Base-by-base conservation (phyloP, 306 rosid genomes). In the Cyclanthera cordifolia region DNA sequence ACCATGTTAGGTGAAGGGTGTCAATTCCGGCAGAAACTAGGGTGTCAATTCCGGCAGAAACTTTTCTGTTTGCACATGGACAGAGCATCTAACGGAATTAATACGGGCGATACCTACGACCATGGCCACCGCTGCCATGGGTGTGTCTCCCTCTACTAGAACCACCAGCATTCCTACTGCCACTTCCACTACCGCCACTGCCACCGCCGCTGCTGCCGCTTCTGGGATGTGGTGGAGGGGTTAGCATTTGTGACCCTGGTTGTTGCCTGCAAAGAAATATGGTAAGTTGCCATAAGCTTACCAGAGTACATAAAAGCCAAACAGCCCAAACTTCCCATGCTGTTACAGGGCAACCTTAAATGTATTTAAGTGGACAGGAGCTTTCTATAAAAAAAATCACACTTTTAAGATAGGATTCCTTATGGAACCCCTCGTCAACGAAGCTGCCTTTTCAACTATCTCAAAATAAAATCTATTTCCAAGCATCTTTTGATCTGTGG, bases 51-150 rank as follows among this genome's bases (percentile, higher is more conserved):
- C n/a, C n/a, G n/a, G n/a, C n/a, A n/a, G n/a, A n/a, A n/a, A n/a
- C n/a, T n/a, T 28, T 28, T 28, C 32, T 32, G n/a, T 32, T 32
- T 32, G 37, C 4, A 3, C 37, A n/a, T n/a, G n/a, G n/a, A n/a
- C n/a, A n/a, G n/a, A n/a, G n/a, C 43, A 8, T 46, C 19, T 19
- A 23, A 72, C 48, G 58, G 47, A 57, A 61, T 11, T 84, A 93
- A 77, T 93, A 93, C 6, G 98, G 98, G 47, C 87, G 89, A 69
- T 89, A 89, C 77, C 95, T 86, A 59, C 86, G 91, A 75, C 96
- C 98, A 56, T 72, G 84, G 67, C 93, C 7, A 9, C 41, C 9
- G 41, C 83, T 24, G 51, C 75, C 85, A 70, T 84, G 79, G 73
- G 63, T 70, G 61, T 85, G 81, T 77, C 93, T 85, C 73, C 96